phyloP scores from a whole-genome alignment of 2,329 filamentous ascomycete species.

The Anthostomella pinea region DNA sequence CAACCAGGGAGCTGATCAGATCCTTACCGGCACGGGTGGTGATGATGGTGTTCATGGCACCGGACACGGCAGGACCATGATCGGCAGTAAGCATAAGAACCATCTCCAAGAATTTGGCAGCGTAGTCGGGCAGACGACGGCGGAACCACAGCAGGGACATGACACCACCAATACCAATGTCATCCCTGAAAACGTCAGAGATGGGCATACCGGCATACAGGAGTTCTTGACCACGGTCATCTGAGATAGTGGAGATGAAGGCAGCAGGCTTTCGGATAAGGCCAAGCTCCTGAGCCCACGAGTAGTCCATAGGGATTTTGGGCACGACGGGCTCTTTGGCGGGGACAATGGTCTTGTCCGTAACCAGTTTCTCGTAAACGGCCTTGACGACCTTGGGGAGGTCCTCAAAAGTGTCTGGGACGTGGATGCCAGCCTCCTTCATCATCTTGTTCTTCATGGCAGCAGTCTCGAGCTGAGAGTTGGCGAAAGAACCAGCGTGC shows the following conservation, averaged over 20 bases:
- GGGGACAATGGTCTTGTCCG: conserved; percentile 80
- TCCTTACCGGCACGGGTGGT: conserved; percentile 99
- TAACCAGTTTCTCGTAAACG: conserved; percentile 87
- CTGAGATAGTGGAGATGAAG: conserved; percentile 99
- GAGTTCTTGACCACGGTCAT: conserved; percentile 98
- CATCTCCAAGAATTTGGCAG: conserved; percentile 99
- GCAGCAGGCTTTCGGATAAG: conserved; percentile 99
- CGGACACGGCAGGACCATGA: conserved; percentile 97
- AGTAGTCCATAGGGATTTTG: conserved; percentile 99
- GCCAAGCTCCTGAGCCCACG: conserved; percentile 98
- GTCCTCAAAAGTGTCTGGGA: conserved; percentile 96
- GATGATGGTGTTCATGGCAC: conserved; percentile 99
- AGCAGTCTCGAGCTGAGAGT: conserved; percentile 98
- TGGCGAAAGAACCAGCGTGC: conserved; percentile 97
- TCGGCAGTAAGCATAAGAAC: conserved; percentile 99
- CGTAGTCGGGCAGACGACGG: conserved; percentile 90
- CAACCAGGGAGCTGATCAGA: conserved; percentile 90
- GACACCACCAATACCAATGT: conserved; percentile 98
- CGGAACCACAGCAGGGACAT: conserved; percentile 99
- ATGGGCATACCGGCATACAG: conserved; percentile 99
- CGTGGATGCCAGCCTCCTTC: conserved; percentile 90
- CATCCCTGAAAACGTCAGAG: conserved; percentile 98
- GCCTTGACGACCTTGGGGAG: conserved; percentile 72
- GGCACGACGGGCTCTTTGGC: conserved; percentile 86
- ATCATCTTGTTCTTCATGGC: conserved; percentile 96